Evolutionary conservation across 139 green algal genomes (phyloP), one percentile per base, ranked within the genome.

Genomic region (Zygnema cylindricum): DNA sequence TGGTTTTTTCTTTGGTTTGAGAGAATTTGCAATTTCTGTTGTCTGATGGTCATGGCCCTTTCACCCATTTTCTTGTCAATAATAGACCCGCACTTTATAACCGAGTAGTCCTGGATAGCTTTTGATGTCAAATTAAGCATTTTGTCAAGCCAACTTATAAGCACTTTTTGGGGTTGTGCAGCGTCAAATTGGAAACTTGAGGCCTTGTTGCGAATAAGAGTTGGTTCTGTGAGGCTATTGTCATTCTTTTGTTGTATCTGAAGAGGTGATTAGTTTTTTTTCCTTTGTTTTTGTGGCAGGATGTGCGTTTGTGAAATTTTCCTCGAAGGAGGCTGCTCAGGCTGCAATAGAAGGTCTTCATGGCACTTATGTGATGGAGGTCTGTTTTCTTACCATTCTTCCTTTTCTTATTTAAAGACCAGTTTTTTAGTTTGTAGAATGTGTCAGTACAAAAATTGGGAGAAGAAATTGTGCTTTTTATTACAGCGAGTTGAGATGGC

Each of bases 271-370:
- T 11, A 11, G 11, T n/a, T n/a, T n/a, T n/a, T n/a, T n/a, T n/a
- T n/a, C n/a, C n/a, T n/a, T n/a, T n/a, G n/a, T n/a, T 84, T 1
- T 2, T 82, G n/a, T 16, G 3, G 30, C 86, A 91, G 86, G 86
- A 35, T 91, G 86, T 57, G 43, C 32, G 33, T 91, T 91, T 91
- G 81, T 91, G 38, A 91, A 91, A 49, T 91, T 76, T 49, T 75
- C 57, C 21, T 30, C 40, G 1, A 36, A 40, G 86, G 86, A 91
- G 36, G n/a, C 55, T 82, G 86, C 86, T 39, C n/a, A 83, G 86
- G 55, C 43, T 36, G 86, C 86, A 30, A 91, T 91, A 33, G 22
- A 84, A 32, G 79, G 42, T 2, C 55, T 91, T 36, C 86, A 91
- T 41, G 69, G 86, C 32, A 32, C 35, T 1, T 89, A 91, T 81